Evolutionary conservation across 176 grass and related monocot species (phyloP), one percentile per base, ranked within the genome.

Genomic region (Oryza meridionalis): DNA sequence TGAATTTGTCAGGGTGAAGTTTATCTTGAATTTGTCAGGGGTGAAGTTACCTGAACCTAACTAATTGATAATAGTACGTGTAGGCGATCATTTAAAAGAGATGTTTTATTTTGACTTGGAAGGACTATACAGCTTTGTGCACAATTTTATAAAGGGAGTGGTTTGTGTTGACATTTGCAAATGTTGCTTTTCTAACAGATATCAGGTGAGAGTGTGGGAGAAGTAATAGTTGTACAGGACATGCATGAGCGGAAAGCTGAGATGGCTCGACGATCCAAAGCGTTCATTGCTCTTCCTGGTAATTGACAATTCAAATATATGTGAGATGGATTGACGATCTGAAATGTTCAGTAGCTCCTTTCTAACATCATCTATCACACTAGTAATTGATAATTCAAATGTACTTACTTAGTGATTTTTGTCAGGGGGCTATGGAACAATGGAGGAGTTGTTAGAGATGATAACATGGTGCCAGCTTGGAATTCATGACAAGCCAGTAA

Each of bases 401-500:
- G 33, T 0, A 21, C 2, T 62, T 62, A 6, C 21, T 16, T 50
- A 17, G 26, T 21, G 4, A 63, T 38, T 76, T 64, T 43, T 82
- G 19, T 31, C 80, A 96, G 94, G 94, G 3, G 94, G 94, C 29
- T 97, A 94, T 76, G 94, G 94, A 45, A 97, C 94, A 69, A 97
- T 97, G 92, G 94, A 97, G 82, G 91, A 97, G 82, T 32, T 97
- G 71, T 9, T 97, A 22, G 91, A 97, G 89, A 97, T 97, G 94
- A 97, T 94, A 66, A 94, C 94, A 72, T 97, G 94, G 94, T 90
- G 87, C 44, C 94, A 97, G 22, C 85, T 97, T 7, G 94, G 94
- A 59, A 97, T 97, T 59, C 94, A 97, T 77, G 87, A 92, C 68
- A 97, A 97, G 81, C 83, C 94, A 82, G 94, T 97, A 74, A 92